Percentiles rank a stretch among this genome's conserved stretches.
Evolutionary conservation across 768 basidiomycete species (phyloP).

Genomic region (Suillus occidentalis): DNA sequence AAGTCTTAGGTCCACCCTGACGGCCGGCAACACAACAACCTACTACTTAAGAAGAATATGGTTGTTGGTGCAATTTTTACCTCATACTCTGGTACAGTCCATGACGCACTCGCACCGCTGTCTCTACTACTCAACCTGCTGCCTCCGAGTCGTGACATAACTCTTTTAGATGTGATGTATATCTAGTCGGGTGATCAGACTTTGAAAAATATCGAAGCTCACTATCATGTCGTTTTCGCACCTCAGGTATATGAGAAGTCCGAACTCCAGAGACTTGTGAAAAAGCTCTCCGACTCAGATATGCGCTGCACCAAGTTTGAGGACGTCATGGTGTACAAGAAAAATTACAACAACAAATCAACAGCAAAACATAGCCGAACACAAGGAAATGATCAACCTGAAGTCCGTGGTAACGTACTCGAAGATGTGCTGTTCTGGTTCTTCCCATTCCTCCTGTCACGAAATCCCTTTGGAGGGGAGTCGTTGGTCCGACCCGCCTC

Average conservation of each 20-base stretch:
- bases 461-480: constrained; percentile 28
- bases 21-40: neutral
- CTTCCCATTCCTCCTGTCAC: constrained; percentile 22
- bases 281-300: neutral
- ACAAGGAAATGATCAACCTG: neutral
- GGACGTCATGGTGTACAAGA: neutral
- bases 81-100: neutral
- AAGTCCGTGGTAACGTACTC: neutral
- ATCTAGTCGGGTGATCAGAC: neutral
- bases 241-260: neutral
- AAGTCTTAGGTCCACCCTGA: neutral
- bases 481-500: constrained; percentile 8
- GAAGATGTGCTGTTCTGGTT: constrained; percentile 8
- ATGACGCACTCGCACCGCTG: neutral
- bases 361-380: neutral
- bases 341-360: neutral
- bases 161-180: neutral
- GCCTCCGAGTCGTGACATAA: neutral
- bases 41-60: neutral
- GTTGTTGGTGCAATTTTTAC: neutral
- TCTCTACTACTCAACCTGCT: neutral
- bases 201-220: neutral
- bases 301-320: neutral
- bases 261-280: neutral
- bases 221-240: neutral